A percentile compares a stretch with the other conserved stretches of the same genome.
These are phyloP conservation scores for Geotrichum ghanense DNA, from an alignment of 805 yeast genomes.

Conservation along the genomic window DNA sequence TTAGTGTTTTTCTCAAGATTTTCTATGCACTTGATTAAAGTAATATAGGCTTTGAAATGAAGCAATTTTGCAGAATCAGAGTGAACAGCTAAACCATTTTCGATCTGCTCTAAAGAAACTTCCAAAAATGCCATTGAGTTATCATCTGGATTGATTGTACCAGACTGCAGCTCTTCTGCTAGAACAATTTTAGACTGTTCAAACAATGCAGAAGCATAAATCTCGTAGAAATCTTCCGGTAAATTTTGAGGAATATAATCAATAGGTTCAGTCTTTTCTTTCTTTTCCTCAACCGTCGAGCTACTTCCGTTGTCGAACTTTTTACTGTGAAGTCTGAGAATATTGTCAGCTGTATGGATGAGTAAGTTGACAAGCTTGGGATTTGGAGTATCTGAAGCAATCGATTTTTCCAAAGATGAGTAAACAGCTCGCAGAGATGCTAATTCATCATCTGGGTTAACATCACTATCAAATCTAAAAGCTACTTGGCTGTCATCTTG, in stretches of 20 bases:
- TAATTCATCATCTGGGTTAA: constrained; percentile 68
- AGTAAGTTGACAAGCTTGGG: constrained; percentile 49
- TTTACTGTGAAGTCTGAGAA: constrained; percentile 32
- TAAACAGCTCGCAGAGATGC: constrained; percentile 66
- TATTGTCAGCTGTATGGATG: constrained; percentile 83
- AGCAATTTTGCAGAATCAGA: constrained; percentile 36
- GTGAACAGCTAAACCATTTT: constrained; percentile 41
- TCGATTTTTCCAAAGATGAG: constrained; percentile 46
- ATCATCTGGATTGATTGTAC: constrained; percentile 10
- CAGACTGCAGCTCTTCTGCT: constrained; percentile 12
- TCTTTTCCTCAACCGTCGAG: neutral
- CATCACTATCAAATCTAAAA: constrained; percentile 59
- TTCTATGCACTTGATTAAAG: constrained; percentile 34
- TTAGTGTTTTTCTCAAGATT: constrained; percentile 5
- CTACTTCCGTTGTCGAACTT: constrained; percentile 10
- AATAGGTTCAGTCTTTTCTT: neutral
- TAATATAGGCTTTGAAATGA: constrained; percentile 41
- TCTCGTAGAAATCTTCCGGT: constrained; percentile 44
- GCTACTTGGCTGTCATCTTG: constrained; percentile 31
- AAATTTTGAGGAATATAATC: constrained; percentile 7
- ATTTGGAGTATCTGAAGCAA: constrained; percentile 38
- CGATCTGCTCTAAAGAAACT: constrained; percentile 62
- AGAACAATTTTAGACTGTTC: constrained; percentile 22
- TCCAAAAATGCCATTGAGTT: constrained; percentile 46
- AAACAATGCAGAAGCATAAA: constrained; percentile 55